Evolutionary conservation across 352 stramenopile species (phyloP).

Genomic region (Phytophthora hibernalis): DNA sequence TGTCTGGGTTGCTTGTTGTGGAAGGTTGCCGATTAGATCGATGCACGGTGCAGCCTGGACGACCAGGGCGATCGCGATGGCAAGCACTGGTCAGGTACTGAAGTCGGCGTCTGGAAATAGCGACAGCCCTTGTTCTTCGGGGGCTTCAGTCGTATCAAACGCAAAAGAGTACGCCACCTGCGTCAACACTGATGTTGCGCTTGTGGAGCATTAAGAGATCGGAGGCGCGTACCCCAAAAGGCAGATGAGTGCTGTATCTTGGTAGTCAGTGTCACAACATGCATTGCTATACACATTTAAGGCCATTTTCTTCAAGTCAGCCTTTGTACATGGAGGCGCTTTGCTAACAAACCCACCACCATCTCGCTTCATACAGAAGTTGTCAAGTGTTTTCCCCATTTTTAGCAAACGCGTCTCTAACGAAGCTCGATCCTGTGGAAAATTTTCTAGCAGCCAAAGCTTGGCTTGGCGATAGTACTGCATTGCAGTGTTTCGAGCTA

Average conservation of each 20-base stretch:
- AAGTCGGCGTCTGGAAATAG: too few species aligned
- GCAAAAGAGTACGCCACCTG: too few species aligned
- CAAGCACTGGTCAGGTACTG: too few species aligned
- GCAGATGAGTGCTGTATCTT: neutral
- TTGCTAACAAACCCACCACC: too few species aligned
- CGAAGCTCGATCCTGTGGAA: neutral
- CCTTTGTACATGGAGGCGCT: neutral
- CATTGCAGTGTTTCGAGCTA: neutral
- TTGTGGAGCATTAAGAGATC: conserved; percentile 14
- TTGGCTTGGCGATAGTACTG: too few species aligned
- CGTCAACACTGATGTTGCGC: conserved; percentile 27
- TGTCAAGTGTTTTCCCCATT: too few species aligned
- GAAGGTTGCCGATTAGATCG: neutral
- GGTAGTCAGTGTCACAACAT: neutral
- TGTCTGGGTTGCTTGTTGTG: neutral
- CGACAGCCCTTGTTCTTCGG: too few species aligned
- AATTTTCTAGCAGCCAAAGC: neutral
- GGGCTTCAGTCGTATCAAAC: too few species aligned
- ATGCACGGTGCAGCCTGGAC: neutral
- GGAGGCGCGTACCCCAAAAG: neutral
- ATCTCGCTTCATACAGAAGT: too few species aligned
- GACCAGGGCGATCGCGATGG: conserved; percentile 16
- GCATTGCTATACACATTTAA: neutral
- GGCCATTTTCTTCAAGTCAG: neutral
- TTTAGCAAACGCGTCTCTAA: neutral